Base-by-base conservation (phyloP, 345 rosid species). In the Citrus australasica region DNA sequence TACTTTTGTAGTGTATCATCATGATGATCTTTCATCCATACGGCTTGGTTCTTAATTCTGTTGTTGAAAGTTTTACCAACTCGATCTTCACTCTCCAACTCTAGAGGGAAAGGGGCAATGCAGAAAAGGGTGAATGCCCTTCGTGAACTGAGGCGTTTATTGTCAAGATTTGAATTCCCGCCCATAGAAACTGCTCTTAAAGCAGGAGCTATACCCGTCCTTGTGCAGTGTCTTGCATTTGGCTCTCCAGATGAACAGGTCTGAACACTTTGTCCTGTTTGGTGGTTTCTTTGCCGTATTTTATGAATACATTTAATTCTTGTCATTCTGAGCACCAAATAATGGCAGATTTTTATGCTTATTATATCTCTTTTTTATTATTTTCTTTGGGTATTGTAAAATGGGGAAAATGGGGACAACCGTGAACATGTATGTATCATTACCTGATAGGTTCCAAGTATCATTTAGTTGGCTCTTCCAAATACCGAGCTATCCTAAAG, bases 191-290 rank as follows among this genome's bases (percentile, higher is more conserved):
- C 87, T 87, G 93, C 98, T 33, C 87, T 94, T 68, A 83, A 79
- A 32, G 88, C 97, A 74, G 99, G 98, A 85, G 97, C 97, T 58
- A 76, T 97, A 62, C 85, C 95, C n/a, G 61, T 90, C 61, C 98
- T 94, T 73, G 98, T 93, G 87, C 92, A 88, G 66, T 92, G 95
- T 82, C 98, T 97, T 77, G 87, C 97, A 17, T 97, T 94, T 85
- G 99, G 98, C 80, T 92, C 97, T 73, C 85, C 91, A 2, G 94
- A 94, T 69, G 99, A 93, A 80, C 99, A 96, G 98, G 99, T 92
- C 60, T 66, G 66, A 63, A 28, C 55, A 78, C 32, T 77, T 75
- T 51, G 19, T 73, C 69, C 66, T 67, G 51, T 66, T 77, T 59
- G 72, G 35, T 14, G 22, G 13, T 66, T 62, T 33, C 38, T n/a